Evolutionary conservation across 2,329 filamentous ascomycete species (phyloP).

Genomic region (Helminthosporium solani): DNA sequence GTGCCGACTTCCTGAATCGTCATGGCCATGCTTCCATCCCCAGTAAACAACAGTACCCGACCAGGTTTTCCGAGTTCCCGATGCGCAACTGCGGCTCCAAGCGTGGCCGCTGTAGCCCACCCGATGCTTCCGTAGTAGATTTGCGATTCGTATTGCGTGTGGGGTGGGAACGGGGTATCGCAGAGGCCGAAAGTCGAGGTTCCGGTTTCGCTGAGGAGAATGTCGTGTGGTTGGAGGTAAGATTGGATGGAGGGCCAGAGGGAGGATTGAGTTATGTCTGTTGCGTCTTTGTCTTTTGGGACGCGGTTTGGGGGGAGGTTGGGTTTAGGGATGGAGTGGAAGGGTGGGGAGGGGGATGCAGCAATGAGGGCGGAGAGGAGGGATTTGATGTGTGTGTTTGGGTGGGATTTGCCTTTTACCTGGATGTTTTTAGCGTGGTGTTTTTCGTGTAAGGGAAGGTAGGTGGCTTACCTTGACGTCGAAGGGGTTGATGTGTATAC

Average conservation of each 20-base stretch:
- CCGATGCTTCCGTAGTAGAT: constrained; percentile 50
- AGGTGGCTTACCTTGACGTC: constrained; percentile 33
- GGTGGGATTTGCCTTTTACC: constrained; percentile 35
- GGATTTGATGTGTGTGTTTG: constrained; percentile 40
- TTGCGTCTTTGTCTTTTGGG: constrained; percentile 36
- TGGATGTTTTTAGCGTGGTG: constrained; percentile 5
- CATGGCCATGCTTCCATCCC: constrained; percentile 66
- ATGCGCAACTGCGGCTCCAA: constrained; percentile 51
- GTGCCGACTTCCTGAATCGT: constrained; percentile 66
- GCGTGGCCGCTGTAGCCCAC: constrained; percentile 45
- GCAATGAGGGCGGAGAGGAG: constrained; percentile 34
- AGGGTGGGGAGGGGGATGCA: constrained; percentile 21
- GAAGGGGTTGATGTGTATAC: constrained; percentile 41
- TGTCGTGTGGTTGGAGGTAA: constrained; percentile 42
- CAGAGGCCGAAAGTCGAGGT: constrained; percentile 44
- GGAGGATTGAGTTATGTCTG: constrained; percentile 46
- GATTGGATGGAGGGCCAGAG: constrained; percentile 45
- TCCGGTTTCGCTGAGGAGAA: constrained; percentile 46
- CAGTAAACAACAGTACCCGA: constrained; percentile 59
- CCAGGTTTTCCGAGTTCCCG: constrained; percentile 43
- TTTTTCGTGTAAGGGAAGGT: not conserved
- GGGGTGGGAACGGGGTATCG: constrained; percentile 32
- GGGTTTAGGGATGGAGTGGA: constrained; percentile 27
- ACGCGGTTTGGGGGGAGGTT: constrained; percentile 26
- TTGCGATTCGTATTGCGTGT: constrained; percentile 40